Base-by-base conservation (phyloP, 768 basidiomycete genomes). In the Mycena rebaudengoi region DNA sequence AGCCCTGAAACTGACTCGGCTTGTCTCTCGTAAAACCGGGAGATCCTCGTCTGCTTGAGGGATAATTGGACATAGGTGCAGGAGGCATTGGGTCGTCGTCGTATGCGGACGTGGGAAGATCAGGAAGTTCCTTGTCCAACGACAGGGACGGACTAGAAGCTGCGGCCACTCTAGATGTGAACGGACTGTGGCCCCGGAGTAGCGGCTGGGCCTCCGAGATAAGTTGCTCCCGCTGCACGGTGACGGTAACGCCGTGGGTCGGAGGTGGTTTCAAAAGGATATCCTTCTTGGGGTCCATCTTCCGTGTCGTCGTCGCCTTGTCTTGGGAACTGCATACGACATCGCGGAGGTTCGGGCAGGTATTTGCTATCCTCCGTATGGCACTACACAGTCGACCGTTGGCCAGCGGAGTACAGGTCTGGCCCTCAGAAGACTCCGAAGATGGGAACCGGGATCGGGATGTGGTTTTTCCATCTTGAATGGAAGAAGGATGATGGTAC, bases 201-300 rank as follows among this genome's bases (percentile, higher is more conserved):
- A 11, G 16, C 7, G 62, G 33, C 21, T 39, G 20, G 2, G 60
- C 43, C 23, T 58, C 55, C 13, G 55, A 57, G 18, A 64, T 44
- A 1, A 57, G 33, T 20, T 32, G 35, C 20, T 64, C 52, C 16
- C 50, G 43, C 6, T 58, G 48, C 25, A 64, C 62, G 20, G 62
- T 64, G 8, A 64, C 44, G 2, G 44, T 64, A 28, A 64, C 51
- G 2, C 62, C 62, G 5, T 41, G 49, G 7, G 30, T 64, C 62
- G 11, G 56, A 64, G 59, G 59, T 0, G 62, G 62, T 20, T 32
- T 35, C 16, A 50, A 21, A 7, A 44, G 11, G 2, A 58, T 58
- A 37, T 20, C 7, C 30, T 39, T 52, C 18, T 13, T 12, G 2
- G n/a, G 8, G 50, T 32, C 21, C 11, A 57, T 29, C 13, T 33